Evolutionary conservation across 129 eudicot species (phyloP).

Genomic region (Lonicera japonica): DNA sequence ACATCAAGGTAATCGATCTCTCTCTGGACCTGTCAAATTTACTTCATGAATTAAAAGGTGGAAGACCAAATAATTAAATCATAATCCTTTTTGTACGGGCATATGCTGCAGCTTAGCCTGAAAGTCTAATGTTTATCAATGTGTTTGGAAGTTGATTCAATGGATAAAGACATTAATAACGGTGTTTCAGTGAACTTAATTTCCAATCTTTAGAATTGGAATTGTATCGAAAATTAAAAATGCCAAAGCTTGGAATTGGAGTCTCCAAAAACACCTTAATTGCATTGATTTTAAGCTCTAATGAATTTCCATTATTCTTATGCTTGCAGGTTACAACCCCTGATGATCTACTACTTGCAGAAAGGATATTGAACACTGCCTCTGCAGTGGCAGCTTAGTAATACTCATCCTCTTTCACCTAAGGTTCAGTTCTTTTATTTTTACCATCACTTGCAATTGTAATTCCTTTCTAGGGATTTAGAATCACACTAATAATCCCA

Average conservation of each 20-base stretch:
- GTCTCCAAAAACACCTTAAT: neutral
- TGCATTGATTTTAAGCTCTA: neutral
- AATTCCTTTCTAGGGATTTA: too few relatives aligned
- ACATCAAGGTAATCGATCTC: slow-evolving; percentile 66
- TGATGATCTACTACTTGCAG: slow-evolving; percentile 91
- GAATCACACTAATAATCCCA: too few relatives aligned
- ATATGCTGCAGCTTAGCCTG: neutral
- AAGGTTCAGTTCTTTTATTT: neutral
- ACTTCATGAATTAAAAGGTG: neutral
- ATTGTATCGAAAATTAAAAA: too few relatives aligned
- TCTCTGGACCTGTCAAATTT: neutral
- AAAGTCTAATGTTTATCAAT: too few relatives aligned
- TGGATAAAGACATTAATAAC: too few relatives aligned
- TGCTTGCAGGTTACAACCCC: slow-evolving; percentile 92
- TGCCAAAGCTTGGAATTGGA: too few relatives aligned
- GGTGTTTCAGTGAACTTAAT: too few relatives aligned
- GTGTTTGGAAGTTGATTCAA: neutral
- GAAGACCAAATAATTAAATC: neutral
- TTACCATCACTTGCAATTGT: too few relatives aligned
- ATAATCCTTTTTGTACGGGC: too few relatives aligned
- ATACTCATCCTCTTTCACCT: neutral
- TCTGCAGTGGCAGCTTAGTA: slow-evolving; percentile 34
- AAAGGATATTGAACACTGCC: slow-evolving; percentile 58
- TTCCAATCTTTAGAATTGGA: too few relatives aligned
- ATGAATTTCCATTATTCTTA: neutral